Conservation (phyloP, 345 rosid species). For the Gynandropsis gynandra region DNA sequence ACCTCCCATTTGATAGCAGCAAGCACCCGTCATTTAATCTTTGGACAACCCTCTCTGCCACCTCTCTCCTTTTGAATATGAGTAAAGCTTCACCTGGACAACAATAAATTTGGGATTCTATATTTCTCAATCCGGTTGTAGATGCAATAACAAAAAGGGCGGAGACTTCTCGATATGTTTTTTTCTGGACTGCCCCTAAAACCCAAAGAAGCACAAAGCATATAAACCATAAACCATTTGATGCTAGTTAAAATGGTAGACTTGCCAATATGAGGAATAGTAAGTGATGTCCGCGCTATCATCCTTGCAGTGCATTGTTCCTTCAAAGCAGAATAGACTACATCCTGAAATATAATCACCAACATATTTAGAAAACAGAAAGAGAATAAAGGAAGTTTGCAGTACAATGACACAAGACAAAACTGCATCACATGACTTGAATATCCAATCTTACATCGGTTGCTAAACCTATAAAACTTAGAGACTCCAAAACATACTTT, state of each 20-base stretch:
- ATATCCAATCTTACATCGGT: neutral
- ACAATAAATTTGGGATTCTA: slow-evolving; percentile 19
- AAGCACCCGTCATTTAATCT: slow-evolving; percentile 57
- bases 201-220: no score
- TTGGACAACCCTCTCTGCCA: slow-evolving; percentile 42
- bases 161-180: no score
- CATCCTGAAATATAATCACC: slow-evolving; percentile 37
- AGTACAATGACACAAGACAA: slow-evolving; percentile 2
- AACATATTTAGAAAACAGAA: neutral
- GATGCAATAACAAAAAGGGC: slow-evolving; percentile 6
- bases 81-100: slow-evolving; percentile 67
- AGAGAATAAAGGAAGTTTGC: slow-evolving; percentile 12
- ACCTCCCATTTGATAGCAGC: slow-evolving; percentile 76
- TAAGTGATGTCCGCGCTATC: slow-evolving; percentile 38
- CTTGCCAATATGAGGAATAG: slow-evolving; percentile 56
- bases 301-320: slow-evolving; percentile 65
- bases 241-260: slow-evolving; percentile 9
- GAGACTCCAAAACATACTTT: slow-evolving; percentile 9
- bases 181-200: no score
- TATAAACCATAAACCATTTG: neutral
- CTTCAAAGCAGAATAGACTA: slow-evolving; percentile 52
- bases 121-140: neutral
- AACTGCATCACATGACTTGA: neutral
- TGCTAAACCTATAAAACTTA: slow-evolving; percentile 2
- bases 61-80: slow-evolving; percentile 57